A percentile compares a stretch with the other conserved stretches of the same genome.
Conservation (phyloP, 2,329 filamentous ascomycete genomes). For the Neofusicoccum sp. region DNA sequence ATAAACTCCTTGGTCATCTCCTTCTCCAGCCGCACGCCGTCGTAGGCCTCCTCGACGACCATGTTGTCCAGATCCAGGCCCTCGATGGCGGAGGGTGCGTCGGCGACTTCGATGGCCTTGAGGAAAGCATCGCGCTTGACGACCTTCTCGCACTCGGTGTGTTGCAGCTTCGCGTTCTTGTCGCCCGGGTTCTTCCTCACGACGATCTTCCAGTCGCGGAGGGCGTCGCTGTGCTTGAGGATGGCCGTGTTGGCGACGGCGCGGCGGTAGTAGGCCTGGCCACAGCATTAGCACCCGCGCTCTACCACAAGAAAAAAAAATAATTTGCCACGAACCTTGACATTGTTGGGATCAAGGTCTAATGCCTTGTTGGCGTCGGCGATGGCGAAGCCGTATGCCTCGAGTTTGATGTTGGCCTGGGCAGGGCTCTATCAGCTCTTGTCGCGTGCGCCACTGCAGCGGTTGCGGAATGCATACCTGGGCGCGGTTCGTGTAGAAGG, state of each 20-base stretch:
- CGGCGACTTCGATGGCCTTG: slow-evolving; percentile 88
- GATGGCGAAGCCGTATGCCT: slow-evolving; percentile 91
- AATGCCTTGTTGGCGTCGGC: slow-evolving; percentile 87
- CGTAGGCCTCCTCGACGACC: slow-evolving; percentile 76
- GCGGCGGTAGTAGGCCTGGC: slow-evolving; percentile 87
- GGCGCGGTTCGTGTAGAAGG: slow-evolving; percentile 91
- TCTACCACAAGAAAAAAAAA: neutral
- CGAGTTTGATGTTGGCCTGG: slow-evolving; percentile 93
- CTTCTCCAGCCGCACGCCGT: slow-evolving; percentile 73
- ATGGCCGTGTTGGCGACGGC: slow-evolving; percentile 91
- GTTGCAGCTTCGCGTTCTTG: slow-evolving; percentile 85
- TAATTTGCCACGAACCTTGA: slow-evolving; percentile 65
- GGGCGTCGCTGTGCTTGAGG: slow-evolving; percentile 79
- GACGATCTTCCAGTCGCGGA: slow-evolving; percentile 89
- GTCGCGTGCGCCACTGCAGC: slow-evolving; percentile 24
- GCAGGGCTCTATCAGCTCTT: slow-evolving; percentile 23
- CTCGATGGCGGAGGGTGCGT: slow-evolving; percentile 88
- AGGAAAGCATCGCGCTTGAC: slow-evolving; percentile 91
- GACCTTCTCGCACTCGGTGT: slow-evolving; percentile 91
- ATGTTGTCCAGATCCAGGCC: slow-evolving; percentile 87
- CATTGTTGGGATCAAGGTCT: slow-evolving; percentile 80
- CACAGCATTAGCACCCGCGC: neutral
- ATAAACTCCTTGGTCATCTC: slow-evolving; percentile 97
- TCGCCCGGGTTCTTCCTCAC: slow-evolving; percentile 83
- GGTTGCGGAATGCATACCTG: slow-evolving; percentile 60